Evolutionary conservation across 148 eudicot genomes (phyloP).

Genomic region (Drosera capensis): DNA sequence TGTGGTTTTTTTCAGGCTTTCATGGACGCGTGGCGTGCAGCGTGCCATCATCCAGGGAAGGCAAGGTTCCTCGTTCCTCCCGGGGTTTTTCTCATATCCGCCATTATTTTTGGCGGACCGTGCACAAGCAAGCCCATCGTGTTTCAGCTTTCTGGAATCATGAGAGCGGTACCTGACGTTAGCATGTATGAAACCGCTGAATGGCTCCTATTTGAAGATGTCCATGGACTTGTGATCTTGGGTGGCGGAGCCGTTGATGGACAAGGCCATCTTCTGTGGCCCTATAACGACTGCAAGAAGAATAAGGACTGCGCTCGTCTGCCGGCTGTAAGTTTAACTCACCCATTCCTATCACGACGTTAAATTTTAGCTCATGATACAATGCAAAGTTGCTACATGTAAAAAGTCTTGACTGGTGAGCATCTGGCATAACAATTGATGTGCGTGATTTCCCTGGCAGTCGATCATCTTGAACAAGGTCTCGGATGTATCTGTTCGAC

Average conservation of each 20-base stretch:
- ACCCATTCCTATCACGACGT: neutral
- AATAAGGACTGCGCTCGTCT: slow-evolving; percentile 17
- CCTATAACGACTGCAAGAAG: slow-evolving; percentile 16
- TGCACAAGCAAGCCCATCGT: slow-evolving; percentile 19
- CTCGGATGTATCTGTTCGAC: slow-evolving; percentile 21
- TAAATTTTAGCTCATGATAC: neutral
- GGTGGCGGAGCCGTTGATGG: slow-evolving; percentile 25
- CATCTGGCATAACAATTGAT: neutral
- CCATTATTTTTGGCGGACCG: slow-evolving; percentile 20
- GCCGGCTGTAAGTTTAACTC: slow-evolving; percentile 20
- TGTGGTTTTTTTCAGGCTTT: slow-evolving; percentile 18
- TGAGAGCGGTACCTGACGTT: slow-evolving; percentile 18
- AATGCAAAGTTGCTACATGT: neutral
- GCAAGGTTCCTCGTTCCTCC: slow-evolving; percentile 19
- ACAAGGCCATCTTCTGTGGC: slow-evolving; percentile 22
- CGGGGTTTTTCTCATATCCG: slow-evolving; percentile 15
- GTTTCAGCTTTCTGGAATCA: slow-evolving; percentile 17
- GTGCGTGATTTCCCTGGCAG: slow-evolving; percentile 24
- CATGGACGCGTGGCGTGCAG: slow-evolving; percentile 24
- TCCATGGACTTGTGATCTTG: slow-evolving; percentile 16
- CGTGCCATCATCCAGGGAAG: slow-evolving; percentile 13
- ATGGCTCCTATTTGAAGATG: slow-evolving; percentile 16
- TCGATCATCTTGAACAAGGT: slow-evolving; percentile 28
- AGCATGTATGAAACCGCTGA: slow-evolving; percentile 15
- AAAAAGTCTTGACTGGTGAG: neutral